A percentile compares a stretch with the other conserved stretches of the same genome.
Evolutionary conservation across 306 rosid species (phyloP).

Genomic region (Quercus ilex): DNA sequence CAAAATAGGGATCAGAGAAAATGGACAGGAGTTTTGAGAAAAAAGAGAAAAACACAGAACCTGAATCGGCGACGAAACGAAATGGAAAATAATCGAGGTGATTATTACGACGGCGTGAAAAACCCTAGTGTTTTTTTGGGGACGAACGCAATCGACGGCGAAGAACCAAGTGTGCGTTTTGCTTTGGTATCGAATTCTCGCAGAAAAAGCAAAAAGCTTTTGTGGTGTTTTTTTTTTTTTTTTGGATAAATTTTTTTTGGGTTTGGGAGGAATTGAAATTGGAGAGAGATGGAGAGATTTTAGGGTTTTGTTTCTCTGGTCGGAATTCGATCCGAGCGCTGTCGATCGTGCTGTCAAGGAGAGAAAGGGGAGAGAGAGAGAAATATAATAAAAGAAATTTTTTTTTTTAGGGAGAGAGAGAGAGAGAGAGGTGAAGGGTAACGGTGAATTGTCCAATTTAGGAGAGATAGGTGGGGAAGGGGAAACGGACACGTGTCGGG

Average conservation of each 20-base stretch:
- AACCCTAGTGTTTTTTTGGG: conserved; percentile 41
- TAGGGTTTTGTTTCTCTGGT: conserved; percentile 27
- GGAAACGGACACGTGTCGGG: conserved; percentile 48
- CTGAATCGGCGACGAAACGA: background rate
- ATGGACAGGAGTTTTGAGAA: background rate
- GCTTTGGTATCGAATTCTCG: conserved; percentile 36
- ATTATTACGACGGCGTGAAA: conserved; percentile 23
- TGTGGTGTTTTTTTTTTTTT: background rate
- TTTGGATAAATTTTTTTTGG: too few species aligned
- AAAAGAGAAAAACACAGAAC: background rate
- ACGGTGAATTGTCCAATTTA: conserved; percentile 37
- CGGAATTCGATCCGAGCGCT: conserved; percentile 52
- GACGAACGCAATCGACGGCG: conserved; percentile 30
- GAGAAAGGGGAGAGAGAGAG: conserved; percentile 2
- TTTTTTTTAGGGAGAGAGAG: background rate
- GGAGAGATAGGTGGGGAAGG: conserved; percentile 19
- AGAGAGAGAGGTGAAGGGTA: conserved; percentile 1
- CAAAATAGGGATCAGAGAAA: conserved; percentile 13
- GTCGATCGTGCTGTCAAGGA: conserved; percentile 62
- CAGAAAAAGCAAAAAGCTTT: background rate
- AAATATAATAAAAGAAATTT: background rate
- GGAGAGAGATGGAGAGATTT: background rate
- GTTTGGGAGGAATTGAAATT: too few species aligned
- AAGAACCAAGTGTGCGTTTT: conserved; percentile 1
- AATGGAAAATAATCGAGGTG: background rate